Evolutionary conservation across 2,329 filamentous ascomycete species (phyloP).

Genomic region (Hypoxylon sp.): DNA sequence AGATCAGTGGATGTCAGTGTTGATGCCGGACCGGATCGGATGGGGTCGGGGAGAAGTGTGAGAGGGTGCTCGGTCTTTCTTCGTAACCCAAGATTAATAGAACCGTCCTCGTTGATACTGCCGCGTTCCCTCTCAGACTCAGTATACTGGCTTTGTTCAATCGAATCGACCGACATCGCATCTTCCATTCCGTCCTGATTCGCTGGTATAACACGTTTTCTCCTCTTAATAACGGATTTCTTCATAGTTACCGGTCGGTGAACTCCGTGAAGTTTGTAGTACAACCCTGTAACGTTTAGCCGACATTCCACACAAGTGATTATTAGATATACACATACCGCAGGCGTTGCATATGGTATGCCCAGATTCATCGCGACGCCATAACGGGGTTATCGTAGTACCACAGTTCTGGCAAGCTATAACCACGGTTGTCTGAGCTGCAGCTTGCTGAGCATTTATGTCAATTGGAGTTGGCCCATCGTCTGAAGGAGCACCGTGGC

Average conservation of each 20-base stretch:
- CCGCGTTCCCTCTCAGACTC: constrained; percentile 63
- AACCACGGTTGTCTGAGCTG: constrained; percentile 70
- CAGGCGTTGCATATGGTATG: constrained; percentile 99
- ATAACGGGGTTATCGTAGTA: constrained; percentile 95
- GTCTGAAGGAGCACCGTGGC: constrained; percentile 49
- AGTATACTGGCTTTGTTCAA: constrained; percentile 57
- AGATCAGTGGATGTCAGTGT: constrained; percentile 62
- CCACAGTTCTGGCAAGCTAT: constrained; percentile 97
- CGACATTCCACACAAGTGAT: neutral
- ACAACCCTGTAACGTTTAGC: constrained; percentile 74
- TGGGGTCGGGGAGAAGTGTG: constrained; percentile 62
- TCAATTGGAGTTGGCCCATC: constrained; percentile 61
- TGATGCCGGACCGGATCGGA: constrained; percentile 58
- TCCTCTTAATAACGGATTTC: constrained; percentile 94
- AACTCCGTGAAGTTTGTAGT: constrained; percentile 94
- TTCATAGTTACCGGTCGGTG: constrained; percentile 99
- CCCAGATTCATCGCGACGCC: constrained; percentile 92
- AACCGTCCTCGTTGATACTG: constrained; percentile 72
- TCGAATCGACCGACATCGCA: constrained; percentile 61
- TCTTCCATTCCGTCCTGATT: constrained; percentile 60
- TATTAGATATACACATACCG: constrained; percentile 70
- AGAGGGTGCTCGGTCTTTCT: constrained; percentile 61
- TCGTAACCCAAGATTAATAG: constrained; percentile 71
- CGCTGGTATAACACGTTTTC: constrained; percentile 93
- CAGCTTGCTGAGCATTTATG: constrained; percentile 60